Evolutionary conservation across 176 grass and related monocot species (phyloP), one percentile per base, ranked within the genome.

Genomic region (Raddia distichophylla): DNA sequence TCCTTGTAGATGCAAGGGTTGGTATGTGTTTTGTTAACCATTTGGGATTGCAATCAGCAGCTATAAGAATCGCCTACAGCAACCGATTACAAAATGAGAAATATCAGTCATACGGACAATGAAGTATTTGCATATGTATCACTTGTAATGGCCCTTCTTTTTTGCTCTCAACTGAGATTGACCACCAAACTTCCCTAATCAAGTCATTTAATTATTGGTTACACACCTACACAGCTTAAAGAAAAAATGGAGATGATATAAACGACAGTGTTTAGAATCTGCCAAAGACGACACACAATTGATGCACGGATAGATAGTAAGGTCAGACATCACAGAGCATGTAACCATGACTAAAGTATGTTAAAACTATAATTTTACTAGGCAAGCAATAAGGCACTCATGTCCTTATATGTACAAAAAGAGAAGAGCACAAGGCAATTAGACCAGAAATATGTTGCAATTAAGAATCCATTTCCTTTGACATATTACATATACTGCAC

Each of bases 1-100:
- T 76, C 83, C 84, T 91, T n/a, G 88, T 84, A 20, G 75, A 86
- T 84, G 95, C 92, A 60, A 98, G 74, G 27, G 52, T 75, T 20
- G 92, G 86, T 59, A 98, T 84, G 72, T 98, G 95, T 59, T 94
- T 98, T 42, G 95, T 98, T 73, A 98, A 80, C 95, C 90, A 94
- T 64, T 94, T 94, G 68, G 92, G 92, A 58, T 91, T 94, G 74
- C 92, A 98, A 81, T 98, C 92, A 3, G 90, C 73, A 35, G 88
- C 84, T 84, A 98, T 52, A 64, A 98, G 74, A 63, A 98, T 86
- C 63, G 79, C 90, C 95, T 98, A 82, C 66, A 84, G 33, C 49
- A 75, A 0, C 35, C 80, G 12, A 80, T 73, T 69, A 65, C 3
- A 71, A 85, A 9, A 61, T 82, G 33, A 43, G 33, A 34, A 35